A percentile compares a stretch with the other conserved stretches of the same genome.
Evolutionary conservation across 495 filamentous ascomycete species (phyloP).

Genomic region (Corynascus novoguineensis): DNA sequence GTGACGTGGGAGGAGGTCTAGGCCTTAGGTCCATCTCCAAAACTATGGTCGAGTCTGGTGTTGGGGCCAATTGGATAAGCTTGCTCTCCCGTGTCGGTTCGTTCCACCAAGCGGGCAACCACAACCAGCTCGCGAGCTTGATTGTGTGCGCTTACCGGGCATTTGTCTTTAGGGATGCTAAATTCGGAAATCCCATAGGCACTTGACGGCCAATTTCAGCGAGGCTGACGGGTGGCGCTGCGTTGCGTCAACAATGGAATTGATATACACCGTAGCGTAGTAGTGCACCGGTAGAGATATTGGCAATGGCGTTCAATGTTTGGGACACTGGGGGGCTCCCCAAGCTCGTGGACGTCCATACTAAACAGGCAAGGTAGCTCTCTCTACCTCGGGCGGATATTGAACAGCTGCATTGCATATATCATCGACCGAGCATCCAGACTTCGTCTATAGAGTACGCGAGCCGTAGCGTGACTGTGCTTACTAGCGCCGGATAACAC

Average conservation of each 20-base stretch:
- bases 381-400: no score
- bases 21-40: slow-evolving; percentile 11
- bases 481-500: no score
- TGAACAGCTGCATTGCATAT: no score
- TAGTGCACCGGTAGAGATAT: no score
- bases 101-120: neutral
- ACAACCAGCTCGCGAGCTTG: slow-evolving; percentile 6
- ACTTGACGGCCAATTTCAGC: slow-evolving; percentile 12
- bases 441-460: no score
- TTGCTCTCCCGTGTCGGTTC: neutral
- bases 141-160: neutral
- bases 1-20: slow-evolving; percentile 16
- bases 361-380: no score
- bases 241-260: neutral
- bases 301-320: no score
- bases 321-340: no score
- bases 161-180: slow-evolving; percentile 17
- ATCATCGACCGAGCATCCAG: no score
- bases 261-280: no score
- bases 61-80: neutral
- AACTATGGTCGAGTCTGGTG: neutral
- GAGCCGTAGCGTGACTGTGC: no score
- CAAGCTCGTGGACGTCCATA: no score
- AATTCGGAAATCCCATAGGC: slow-evolving; percentile 22
- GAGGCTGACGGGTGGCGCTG: neutral